phyloP scores from a whole-genome alignment of 495 filamentous ascomycete species.

The Penicillium macrosclerotiorum region DNA sequence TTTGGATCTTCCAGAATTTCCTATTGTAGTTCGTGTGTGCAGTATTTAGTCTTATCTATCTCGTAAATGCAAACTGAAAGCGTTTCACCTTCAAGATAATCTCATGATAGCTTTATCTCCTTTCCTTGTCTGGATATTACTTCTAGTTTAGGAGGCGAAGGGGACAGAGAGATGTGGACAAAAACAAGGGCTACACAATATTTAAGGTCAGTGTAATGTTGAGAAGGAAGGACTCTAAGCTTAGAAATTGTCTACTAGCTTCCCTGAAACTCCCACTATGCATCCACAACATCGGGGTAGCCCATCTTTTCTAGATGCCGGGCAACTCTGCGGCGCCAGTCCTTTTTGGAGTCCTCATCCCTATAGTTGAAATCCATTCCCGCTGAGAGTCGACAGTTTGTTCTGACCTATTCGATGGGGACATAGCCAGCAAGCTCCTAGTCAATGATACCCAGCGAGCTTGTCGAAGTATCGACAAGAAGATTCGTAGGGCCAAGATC shows the following conservation, averaged over 20 bases:
- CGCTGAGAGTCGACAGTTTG: slow-evolving; percentile 22
- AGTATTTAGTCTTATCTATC: too few species aligned
- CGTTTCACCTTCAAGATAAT: too few species aligned
- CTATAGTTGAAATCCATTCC: slow-evolving; percentile 24
- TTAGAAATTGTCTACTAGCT: slow-evolving; percentile 3
- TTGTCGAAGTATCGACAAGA: slow-evolving; percentile 23
- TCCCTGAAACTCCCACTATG: slow-evolving; percentile 8
- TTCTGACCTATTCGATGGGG: slow-evolving; percentile 30
- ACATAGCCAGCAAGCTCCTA: slow-evolving; percentile 34
- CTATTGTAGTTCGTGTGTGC: too few species aligned
- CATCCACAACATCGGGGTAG: slow-evolving; percentile 8
- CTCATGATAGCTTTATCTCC: too few species aligned
- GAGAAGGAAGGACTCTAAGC: neutral
- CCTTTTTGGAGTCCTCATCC: slow-evolving; percentile 9
- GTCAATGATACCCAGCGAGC: slow-evolving; percentile 32
- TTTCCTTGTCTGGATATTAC: too few species aligned
- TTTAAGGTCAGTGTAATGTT: neutral
- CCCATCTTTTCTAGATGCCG: slow-evolving; percentile 12
- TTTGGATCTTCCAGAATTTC: too few species aligned
- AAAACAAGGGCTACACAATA: too few species aligned
- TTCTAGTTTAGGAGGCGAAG: too few species aligned
- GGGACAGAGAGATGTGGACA: too few species aligned
- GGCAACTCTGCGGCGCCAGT: slow-evolving; percentile 10
- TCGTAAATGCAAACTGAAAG: too few species aligned
- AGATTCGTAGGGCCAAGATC: slow-evolving; percentile 35